Evolutionary conservation across 2,329 filamentous ascomycete species (phyloP).

Genomic region (Exserohilum turcica): DNA sequence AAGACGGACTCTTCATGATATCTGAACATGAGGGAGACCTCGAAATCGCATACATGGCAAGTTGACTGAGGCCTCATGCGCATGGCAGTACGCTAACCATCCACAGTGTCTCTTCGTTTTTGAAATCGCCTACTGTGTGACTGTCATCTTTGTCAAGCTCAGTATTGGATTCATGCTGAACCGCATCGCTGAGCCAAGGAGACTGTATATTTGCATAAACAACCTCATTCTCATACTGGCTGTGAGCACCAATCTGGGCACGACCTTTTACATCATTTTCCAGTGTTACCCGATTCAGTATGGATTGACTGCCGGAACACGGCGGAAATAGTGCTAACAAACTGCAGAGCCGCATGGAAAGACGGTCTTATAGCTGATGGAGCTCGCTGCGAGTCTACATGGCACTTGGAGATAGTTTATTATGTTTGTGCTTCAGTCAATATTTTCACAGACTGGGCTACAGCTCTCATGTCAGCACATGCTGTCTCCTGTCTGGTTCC

Average conservation of each 20-base stretch:
- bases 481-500: background rate
- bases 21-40: conserved; percentile 21
- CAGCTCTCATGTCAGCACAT: conserved; percentile 36
- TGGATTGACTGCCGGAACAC: background rate
- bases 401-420: conserved; percentile 39
- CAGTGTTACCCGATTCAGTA: conserved; percentile 41
- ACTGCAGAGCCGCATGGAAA: conserved; percentile 18
- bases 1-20: conserved; percentile 24
- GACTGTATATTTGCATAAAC: conserved; percentile 31
- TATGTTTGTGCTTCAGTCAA: conserved; percentile 46
- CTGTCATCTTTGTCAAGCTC: conserved; percentile 47
- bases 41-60: conserved; percentile 17
- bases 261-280: conserved; percentile 47
- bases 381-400: conserved; percentile 33
- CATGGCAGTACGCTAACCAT: background rate
- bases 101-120: conserved; percentile 47
- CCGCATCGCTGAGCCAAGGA: conserved; percentile 39
- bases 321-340: background rate
- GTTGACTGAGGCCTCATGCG: conserved; percentile 10
- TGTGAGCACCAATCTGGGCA: conserved; percentile 37
- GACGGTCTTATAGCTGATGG: conserved; percentile 18
- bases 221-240: conserved; percentile 40
- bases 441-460: conserved; percentile 47
- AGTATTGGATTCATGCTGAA: conserved; percentile 46
- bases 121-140: conserved; percentile 45